Percentiles rank a stretch among this genome's conserved stretches.
phyloP scores from a whole-genome alignment of 768 basidiomycete species.

The Amanita inopinata region DNA sequence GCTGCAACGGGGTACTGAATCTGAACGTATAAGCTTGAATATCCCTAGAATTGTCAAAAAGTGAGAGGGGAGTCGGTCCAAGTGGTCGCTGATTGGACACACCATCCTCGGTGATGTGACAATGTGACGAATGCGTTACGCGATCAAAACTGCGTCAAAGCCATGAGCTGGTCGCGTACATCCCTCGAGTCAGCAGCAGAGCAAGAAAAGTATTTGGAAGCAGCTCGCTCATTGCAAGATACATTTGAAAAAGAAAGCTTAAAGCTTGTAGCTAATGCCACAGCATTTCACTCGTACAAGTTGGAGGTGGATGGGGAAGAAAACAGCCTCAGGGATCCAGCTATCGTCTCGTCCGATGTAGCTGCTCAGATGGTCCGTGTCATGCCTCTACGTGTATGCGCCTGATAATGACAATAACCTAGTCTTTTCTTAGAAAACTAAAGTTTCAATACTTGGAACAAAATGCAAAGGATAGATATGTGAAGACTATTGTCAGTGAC shows the following conservation, averaged over 20 bases:
- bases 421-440: slow-evolving; percentile 71
- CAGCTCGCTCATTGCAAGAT: slow-evolving; percentile 23
- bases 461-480: slow-evolving; percentile 83
- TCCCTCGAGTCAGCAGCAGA: slow-evolving; percentile 14
- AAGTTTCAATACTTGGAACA: slow-evolving; percentile 89
- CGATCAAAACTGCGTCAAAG: neutral
- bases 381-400: neutral
- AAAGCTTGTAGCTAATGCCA: slow-evolving; percentile 26
- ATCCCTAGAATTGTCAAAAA: no score
- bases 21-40: no score
- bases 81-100: no score
- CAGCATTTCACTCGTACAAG: slow-evolving; percentile 26
- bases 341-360: slow-evolving; percentile 47
- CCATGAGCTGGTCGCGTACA: slow-evolving; percentile 2
- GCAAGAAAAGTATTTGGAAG: slow-evolving; percentile 24
- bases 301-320: slow-evolving; percentile 31
- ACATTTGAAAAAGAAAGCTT: slow-evolving; percentile 27
- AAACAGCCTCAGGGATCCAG: slow-evolving; percentile 36
- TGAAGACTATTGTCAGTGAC: slow-evolving; percentile 79
- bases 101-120: slow-evolving; percentile 3
- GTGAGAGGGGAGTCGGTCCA: no score
- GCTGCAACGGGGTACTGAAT: no score
- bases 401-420: neutral
- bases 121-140: neutral
- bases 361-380: slow-evolving; percentile 49